Evolutionary conservation across 2,329 filamentous ascomycete genomes (phyloP).

Genomic region (Fusarium albosuccineum): DNA sequence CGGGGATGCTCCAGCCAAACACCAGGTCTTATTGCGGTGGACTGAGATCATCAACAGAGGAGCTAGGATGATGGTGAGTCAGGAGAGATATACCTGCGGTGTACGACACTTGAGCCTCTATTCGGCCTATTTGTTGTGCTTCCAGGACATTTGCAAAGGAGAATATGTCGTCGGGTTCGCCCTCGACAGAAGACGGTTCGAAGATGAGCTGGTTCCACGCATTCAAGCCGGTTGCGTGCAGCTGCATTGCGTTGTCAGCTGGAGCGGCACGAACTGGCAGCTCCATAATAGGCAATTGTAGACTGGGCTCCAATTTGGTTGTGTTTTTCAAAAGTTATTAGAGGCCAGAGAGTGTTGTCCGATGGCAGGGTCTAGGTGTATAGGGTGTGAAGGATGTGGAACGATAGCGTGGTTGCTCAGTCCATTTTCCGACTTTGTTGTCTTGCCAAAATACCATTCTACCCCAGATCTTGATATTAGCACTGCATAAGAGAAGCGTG

Average conservation of each 20-base stretch:
- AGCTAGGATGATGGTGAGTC: no score
- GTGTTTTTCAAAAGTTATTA: not conserved
- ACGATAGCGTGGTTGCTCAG: not conserved
- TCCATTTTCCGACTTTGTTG: not conserved
- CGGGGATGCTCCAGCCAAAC: constrained; percentile 35
- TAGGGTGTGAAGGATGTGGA: not conserved
- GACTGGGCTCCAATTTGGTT: not conserved
- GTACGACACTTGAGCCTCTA: constrained; percentile 56
- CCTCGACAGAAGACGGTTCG: constrained; percentile 1
- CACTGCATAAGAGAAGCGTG: no score
- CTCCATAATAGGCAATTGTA: constrained; percentile 4
- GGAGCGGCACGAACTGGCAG: constrained; percentile 18
- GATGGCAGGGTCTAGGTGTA: not conserved
- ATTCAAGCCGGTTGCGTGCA: constrained; percentile 70
- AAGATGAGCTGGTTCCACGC: constrained; percentile 69
- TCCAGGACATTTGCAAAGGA: constrained; percentile 59
- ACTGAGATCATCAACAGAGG: constrained; percentile 32
- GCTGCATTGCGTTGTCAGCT: constrained; percentile 53
- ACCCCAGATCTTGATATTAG: no score
- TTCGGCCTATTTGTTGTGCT: constrained; percentile 51
- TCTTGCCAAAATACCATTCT: not conserved
- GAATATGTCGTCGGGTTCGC: constrained; percentile 61
- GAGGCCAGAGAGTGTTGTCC: not conserved
- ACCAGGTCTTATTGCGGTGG: constrained; percentile 31
- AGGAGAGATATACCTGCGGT: constrained; percentile 57